Base-by-base conservation (phyloP, 768 basidiomycete species). In the Pleurotus sapidus region DNA sequence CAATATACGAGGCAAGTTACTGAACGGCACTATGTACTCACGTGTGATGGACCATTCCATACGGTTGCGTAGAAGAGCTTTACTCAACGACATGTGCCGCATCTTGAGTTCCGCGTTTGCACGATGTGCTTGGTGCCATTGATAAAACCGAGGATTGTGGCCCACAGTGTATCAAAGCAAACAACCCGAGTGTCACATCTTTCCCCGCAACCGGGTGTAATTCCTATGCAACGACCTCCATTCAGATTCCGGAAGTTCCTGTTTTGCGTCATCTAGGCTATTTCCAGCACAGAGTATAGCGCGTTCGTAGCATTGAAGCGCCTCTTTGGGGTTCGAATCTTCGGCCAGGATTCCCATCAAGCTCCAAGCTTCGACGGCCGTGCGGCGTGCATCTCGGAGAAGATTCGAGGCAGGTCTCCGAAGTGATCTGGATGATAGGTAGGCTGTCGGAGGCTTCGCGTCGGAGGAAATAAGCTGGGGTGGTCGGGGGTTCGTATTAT, bases 351-450 rank as follows among this genome's bases (percentile, higher is more conserved):
- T 72, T 11, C 90, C 90, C 67, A 86, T 74, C 59, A 91, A 71
- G 64, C 83, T 87, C 88, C 88, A 91, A 4, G 88, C 83, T 68
- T 90, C 86, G 0, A 86, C 85, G 14, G 88, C 84, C 24, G 87
- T 83, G 46, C 87, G 75, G 14, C 86, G 80, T 15, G 90, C 80
- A 65, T 91, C 88, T 25, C 86, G 83, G 54, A 91, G 76, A 14
- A 91, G 71, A 51, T 74, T 74, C 45, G 64, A 69, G 24, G 90
- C 87, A 5, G 83, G 80, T 55, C 74, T 77, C 55, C 70, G 75
- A 76, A 89, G 80, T 42, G 75, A 72, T 46, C 63, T 69, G 5
- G 84, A 85, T 55, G 76, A 72, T 1, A 66, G 59, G 67, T 81
- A 88, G 18, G 62, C 66, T 2, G 76, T 59, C 18, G 80, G 67